Evolutionary conservation across 257 asterid genomes (phyloP).

Genomic region (Asclepias syriaca): DNA sequence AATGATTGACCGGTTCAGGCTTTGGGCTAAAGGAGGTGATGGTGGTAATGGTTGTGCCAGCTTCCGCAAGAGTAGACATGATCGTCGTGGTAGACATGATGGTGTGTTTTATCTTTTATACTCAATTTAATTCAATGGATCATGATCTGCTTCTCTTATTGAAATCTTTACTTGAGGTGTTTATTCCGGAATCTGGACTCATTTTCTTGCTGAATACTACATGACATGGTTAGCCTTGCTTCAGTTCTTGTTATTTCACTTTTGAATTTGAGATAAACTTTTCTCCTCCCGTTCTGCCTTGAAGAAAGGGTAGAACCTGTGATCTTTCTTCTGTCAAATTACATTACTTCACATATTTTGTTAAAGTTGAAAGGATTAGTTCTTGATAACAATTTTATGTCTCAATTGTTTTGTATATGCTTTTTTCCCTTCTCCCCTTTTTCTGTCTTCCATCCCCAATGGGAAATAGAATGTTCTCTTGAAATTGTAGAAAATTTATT

Average conservation of each 20-base stretch:
- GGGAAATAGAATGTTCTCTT: not conserved
- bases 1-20: conserved; percentile 71
- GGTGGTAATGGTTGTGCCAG: conserved; percentile 94
- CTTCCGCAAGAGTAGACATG: conserved; percentile 73
- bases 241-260: too few species aligned
- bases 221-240: too few species aligned
- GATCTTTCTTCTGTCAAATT: not conserved
- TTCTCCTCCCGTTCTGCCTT: not conserved
- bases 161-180: not conserved
- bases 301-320: not conserved
- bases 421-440: not conserved
- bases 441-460: not conserved
- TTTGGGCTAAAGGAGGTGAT: conserved; percentile 93
- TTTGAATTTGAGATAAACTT: too few species aligned
- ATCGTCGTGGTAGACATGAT: conserved; percentile 82
- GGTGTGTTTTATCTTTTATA: conserved; percentile 44
- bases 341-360: not conserved
- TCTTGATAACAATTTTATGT: not conserved
- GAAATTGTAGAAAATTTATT: not conserved
- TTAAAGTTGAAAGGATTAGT: too few species aligned
- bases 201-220: not conserved
- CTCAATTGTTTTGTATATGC: not conserved
- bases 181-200: conserved; percentile 1
- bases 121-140: not conserved
- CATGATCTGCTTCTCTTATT: not conserved